Percentiles rank a stretch among this genome's conserved stretches.
phyloP scores from a whole-genome alignment of 1,284 basidiomycete genomes.

The Pascua guehoae region DNA sequence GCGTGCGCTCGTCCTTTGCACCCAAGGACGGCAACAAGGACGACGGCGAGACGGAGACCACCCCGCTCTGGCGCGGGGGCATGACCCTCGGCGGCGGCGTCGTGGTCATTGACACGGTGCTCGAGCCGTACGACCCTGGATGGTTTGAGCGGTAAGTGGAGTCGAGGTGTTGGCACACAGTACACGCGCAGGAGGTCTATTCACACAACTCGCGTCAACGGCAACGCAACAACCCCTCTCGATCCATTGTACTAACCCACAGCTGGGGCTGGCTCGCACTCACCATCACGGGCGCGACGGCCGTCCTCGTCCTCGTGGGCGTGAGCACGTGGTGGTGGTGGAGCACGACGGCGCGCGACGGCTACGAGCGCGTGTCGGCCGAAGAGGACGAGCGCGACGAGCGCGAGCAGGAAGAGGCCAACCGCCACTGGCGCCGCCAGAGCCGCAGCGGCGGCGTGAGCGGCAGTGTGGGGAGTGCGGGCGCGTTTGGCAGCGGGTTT shows the following conservation, averaged over 20 bases:
- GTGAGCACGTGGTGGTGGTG: conserved; percentile 63
- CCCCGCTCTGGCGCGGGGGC: conserved; percentile 35
- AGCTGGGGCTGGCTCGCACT: conserved; percentile 44
- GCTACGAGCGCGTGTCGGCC: conserved; percentile 11
- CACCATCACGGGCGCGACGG: conserved; percentile 55
- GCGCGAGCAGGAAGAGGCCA: conserved; percentile 10
- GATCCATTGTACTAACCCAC: conserved; percentile 2
- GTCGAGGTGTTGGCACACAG: neutral
- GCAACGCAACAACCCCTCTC: neutral
- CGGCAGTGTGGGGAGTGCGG: neutral
- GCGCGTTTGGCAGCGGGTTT: too few species aligned
- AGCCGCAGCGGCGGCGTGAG: conserved; percentile 2
- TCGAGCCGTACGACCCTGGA: conserved; percentile 78
- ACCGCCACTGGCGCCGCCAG: conserved; percentile 12
- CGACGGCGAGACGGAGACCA: conserved; percentile 14
- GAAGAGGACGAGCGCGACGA: conserved; percentile 9
- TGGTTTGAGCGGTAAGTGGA: conserved; percentile 60
- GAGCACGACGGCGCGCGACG: conserved; percentile 7
- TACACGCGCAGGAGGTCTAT: too few species aligned
- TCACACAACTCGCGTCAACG: neutral
- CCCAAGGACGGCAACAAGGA: neutral
- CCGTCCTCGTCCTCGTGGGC: conserved; percentile 58
- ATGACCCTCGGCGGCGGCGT: conserved; percentile 68
- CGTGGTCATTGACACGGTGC: conserved; percentile 75
- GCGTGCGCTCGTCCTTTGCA: neutral